Conservation (phyloP, 495 filamentous ascomycete genomes). For the Daldinia caldariorum region DNA sequence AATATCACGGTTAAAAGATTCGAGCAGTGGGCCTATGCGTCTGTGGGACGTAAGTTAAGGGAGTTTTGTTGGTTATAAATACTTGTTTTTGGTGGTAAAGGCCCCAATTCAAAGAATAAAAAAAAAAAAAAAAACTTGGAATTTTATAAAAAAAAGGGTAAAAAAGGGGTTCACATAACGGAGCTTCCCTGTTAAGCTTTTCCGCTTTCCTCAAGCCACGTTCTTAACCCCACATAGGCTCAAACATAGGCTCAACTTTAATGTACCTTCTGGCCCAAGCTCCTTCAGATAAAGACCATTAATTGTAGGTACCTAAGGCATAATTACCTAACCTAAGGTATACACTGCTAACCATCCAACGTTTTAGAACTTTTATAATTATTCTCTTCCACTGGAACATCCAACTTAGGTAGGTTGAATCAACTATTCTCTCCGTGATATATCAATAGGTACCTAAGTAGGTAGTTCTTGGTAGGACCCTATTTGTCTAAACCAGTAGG, state of each 20-base stretch:
- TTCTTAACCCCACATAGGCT: not conserved
- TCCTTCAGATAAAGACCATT: not conserved
- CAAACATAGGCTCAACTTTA: not conserved
- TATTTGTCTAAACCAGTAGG: too few species aligned
- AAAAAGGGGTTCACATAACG: not conserved
- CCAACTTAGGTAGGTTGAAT: too few species aligned
- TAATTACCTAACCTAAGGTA: too few species aligned
- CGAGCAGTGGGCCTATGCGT: not conserved
- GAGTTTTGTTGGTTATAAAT: not conserved
- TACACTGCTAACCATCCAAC: too few species aligned
- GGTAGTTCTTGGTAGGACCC: too few species aligned
- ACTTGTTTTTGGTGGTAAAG: not conserved
- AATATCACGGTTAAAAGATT: conserved; percentile 5
- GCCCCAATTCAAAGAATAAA: not conserved
- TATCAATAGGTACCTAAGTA: too few species aligned
- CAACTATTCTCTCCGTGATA: too few species aligned
- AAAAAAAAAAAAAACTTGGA: not conserved
- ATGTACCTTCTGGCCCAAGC: not conserved
- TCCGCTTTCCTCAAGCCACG: not conserved
- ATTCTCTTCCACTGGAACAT: too few species aligned
- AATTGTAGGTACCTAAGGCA: too few species aligned
- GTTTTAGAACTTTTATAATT: too few species aligned
- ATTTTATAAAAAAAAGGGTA: not conserved
- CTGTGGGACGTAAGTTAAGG: not conserved
- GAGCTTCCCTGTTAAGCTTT: not conserved